A percentile compares a stretch with the other conserved stretches of the same genome.
Conservation (phyloP, 108 stramenopile species). For the Skeletonema tropicum region DNA sequence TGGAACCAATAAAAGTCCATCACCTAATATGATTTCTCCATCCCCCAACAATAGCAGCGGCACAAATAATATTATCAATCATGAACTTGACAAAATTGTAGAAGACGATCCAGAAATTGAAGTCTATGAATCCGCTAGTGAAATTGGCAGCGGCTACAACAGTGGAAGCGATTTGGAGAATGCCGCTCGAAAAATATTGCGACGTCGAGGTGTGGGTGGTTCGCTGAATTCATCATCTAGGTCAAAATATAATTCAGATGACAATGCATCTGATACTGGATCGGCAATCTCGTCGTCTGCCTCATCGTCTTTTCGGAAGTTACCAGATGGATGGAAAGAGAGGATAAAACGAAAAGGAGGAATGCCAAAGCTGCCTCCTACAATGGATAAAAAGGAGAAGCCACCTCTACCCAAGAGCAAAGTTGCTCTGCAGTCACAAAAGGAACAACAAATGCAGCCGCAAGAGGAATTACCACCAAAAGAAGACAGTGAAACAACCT, state of each 20-base stretch:
- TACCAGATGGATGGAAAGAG: conserved; percentile 30
- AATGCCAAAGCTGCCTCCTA: conserved; percentile 2
- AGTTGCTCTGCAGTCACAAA: not conserved
- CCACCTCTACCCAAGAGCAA: not conserved
- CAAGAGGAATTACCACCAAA: not conserved
- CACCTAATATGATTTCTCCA: not conserved
- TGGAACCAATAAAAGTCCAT: not conserved
- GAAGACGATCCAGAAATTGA: conserved; percentile 17
- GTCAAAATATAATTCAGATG: not conserved
- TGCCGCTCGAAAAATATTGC: conserved; percentile 37
- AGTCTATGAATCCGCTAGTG: not conserved
- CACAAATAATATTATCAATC: not conserved
- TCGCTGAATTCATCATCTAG: not conserved
- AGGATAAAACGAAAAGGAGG: conserved; percentile 26
- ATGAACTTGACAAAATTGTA: not conserved
- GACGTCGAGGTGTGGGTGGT: conserved; percentile 3
- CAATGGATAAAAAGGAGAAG: not conserved
- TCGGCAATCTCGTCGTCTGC: not conserved
- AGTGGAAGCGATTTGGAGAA: conserved; percentile 30
- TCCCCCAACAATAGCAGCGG: not conserved
- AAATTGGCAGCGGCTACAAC: conserved; percentile 11
- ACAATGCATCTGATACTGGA: not conserved
- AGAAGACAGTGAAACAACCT: not conserved
- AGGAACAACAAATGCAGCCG: not conserved
- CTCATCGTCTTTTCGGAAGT: not conserved